Base-by-base conservation (phyloP, 768 basidiomycete species). In the Heimioporus sp. region DNA sequence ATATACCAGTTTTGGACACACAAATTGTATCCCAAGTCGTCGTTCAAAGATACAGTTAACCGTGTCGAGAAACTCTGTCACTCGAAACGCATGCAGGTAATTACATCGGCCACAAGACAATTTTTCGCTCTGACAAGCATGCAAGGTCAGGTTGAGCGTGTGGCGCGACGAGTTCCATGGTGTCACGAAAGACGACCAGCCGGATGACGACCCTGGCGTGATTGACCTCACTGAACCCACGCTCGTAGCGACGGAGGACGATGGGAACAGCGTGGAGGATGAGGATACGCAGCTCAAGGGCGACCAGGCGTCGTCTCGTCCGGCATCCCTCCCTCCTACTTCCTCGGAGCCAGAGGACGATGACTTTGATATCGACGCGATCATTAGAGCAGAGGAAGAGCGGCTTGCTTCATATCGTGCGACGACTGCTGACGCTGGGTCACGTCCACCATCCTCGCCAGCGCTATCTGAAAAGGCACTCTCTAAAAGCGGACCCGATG, bases 1-100 rank as follows among this genome's bases (percentile, higher is more conserved):
- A 73, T 89, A 34, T 98, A 98, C 65, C 92, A 94, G 63, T 89
- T 93, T 61, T 99, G 97, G 97, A 80, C 92, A 4, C 97, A 98
- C 72, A 81, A 80, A 60, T 77, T 99, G 76, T 95, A 88, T 65
- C 97, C 97, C 5, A 92, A 88, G 62, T 86, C 82, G 5, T 85
- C 87, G 37, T 97, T 98, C 67, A 77, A 77, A 41, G 94, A 97
- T 63, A 96, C 93, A 0, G 83, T 96, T 6, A 73, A 82, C 31
- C 79, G 87, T 10, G 82, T 98, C 10, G 96, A 99, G 74, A 91
- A 87, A 60, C 68, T 97, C 11, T 97, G 92, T 64, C 89, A 90
- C 58, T 86, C 89, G 7, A 83, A 83, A 46, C 81, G 89, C 13
- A 89, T 98, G 86, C 80, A 87, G 71, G 96, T 97, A 64, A 55